A percentile compares a stretch with the other conserved stretches of the same genome.
phyloP scores from a whole-genome alignment of 192 early-diverging fungal genomes.

The Endogone sp. region DNA sequence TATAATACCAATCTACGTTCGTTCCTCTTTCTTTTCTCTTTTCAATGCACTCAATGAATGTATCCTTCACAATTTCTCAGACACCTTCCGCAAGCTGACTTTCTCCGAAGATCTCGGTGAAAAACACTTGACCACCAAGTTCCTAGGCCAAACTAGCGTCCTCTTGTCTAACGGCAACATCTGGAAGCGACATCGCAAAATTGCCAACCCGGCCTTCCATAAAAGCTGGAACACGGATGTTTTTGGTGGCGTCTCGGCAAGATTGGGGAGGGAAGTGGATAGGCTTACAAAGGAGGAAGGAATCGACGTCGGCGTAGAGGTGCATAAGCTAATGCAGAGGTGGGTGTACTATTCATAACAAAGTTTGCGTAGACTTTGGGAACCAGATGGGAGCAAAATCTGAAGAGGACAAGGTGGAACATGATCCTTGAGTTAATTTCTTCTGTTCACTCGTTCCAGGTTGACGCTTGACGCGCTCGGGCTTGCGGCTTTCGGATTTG shows the following conservation, averaged over 20 bases:
- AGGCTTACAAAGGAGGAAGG: neutral
- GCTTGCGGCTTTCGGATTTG: constrained; percentile 18
- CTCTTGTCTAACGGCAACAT: constrained; percentile 16
- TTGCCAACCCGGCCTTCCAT: constrained; percentile 29
- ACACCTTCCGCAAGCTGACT: neutral
- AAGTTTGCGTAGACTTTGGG: neutral
- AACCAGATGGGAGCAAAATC: neutral
- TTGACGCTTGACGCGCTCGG: constrained; percentile 17
- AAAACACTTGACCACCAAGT: neutral
- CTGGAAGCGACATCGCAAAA: constrained; percentile 22
- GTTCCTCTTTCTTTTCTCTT: no score
- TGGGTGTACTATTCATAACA: neutral
- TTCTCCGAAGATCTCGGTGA: neutral
- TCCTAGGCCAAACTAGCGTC: constrained; percentile 15
- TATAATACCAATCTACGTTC: no score
- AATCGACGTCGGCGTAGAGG: neutral
- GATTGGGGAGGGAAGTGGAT: constrained; percentile 2
- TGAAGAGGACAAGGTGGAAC: no score
- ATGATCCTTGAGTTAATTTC: no score
- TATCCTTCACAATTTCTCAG: no score
- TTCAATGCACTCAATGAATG: no score
- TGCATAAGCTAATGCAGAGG: constrained; percentile 13
- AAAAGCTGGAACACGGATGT: constrained; percentile 22
- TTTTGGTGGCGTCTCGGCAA: constrained; percentile 12
- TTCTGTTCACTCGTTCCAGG: neutral